phyloP scores from a whole-genome alignment of 1,139 yeast species.

The Groenewaldozyma auringiensis region DNA sequence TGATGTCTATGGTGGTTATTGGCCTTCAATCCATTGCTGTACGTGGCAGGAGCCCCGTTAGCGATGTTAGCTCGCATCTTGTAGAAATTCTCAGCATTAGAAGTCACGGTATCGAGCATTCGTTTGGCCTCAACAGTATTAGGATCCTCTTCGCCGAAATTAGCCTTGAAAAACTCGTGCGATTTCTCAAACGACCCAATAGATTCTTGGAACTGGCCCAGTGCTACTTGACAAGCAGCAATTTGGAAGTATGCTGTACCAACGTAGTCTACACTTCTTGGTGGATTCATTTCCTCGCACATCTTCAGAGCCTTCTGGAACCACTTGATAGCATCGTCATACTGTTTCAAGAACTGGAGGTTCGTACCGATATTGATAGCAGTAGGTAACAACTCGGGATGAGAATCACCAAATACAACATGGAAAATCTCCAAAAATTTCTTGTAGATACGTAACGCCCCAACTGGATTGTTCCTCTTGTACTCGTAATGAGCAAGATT shows the following conservation, averaged over 20 bases:
- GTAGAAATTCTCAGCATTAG: slow-evolving; percentile 31
- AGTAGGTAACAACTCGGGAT: slow-evolving; percentile 65
- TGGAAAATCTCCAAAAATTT: slow-evolving; percentile 56
- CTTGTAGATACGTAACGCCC: slow-evolving; percentile 55
- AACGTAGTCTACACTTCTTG: slow-evolving; percentile 44
- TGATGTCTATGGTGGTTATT: background rate
- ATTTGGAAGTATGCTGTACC: slow-evolving; percentile 57
- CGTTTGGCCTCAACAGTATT: slow-evolving; percentile 56
- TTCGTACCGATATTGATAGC: slow-evolving; percentile 56
- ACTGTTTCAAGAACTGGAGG: slow-evolving; percentile 47
- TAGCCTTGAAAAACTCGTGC: slow-evolving; percentile 45
- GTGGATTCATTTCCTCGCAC: slow-evolving; percentile 47
- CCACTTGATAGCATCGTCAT: slow-evolving; percentile 42
- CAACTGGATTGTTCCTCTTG: slow-evolving; percentile 48
- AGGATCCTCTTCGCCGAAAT: slow-evolving; percentile 55
- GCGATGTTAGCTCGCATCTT: slow-evolving; percentile 8
- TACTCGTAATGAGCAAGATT: slow-evolving; percentile 72
- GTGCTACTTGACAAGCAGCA: slow-evolving; percentile 54
- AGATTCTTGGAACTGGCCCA: slow-evolving; percentile 49
- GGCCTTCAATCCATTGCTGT: background rate
- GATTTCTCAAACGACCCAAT: slow-evolving; percentile 46
- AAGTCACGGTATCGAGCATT: slow-evolving; percentile 46
- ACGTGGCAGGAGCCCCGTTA: slow-evolving; percentile 2
- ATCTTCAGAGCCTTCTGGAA: slow-evolving; percentile 43
- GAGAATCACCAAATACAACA: slow-evolving; percentile 46